Conservation (phyloP, 257 asterid genomes). For the Perilla frutescens region DNA sequence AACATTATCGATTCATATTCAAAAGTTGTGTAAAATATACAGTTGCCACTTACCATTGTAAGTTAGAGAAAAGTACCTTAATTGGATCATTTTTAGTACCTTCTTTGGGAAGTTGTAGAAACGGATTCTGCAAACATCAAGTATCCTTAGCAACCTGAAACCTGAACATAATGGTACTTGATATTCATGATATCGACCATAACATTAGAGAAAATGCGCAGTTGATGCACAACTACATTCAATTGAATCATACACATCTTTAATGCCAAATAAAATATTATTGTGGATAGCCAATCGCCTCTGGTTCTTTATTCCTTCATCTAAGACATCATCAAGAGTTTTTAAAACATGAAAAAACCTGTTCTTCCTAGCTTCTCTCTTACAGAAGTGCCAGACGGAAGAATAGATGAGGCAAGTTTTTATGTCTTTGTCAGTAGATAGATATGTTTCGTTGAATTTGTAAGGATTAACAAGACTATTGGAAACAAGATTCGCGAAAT, state of each 20-base stretch:
- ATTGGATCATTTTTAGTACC: not conserved
- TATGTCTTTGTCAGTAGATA: no score
- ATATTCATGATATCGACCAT: not conserved
- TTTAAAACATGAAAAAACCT: not conserved
- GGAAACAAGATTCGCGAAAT: no score
- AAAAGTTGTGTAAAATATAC: no score
- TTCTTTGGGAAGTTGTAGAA: no score
- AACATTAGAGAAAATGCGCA: slow-evolving; percentile 6
- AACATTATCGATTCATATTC: no score
- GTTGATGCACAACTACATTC: slow-evolving; percentile 8
- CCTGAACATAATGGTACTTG: not conserved
- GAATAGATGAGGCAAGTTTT: slow-evolving; percentile 28
- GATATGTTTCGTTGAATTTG: no score
- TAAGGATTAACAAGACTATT: no score
- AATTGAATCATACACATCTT: not conserved
- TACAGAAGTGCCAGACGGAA: not conserved
- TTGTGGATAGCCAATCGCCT: slow-evolving; percentile 2
- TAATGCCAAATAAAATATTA: not conserved
- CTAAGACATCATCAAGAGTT: not conserved
- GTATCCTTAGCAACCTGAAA: not conserved
- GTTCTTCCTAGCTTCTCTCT: not conserved
- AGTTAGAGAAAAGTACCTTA: slow-evolving; percentile 6
- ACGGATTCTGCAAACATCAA: no score
- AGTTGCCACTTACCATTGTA: not conserved
- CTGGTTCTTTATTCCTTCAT: not conserved